These are phyloP conservation scores for Colletotrichum salicis DNA, from an alignment of 2,329 filamentous ascomycete species.

Conservation along the genomic window DNA sequence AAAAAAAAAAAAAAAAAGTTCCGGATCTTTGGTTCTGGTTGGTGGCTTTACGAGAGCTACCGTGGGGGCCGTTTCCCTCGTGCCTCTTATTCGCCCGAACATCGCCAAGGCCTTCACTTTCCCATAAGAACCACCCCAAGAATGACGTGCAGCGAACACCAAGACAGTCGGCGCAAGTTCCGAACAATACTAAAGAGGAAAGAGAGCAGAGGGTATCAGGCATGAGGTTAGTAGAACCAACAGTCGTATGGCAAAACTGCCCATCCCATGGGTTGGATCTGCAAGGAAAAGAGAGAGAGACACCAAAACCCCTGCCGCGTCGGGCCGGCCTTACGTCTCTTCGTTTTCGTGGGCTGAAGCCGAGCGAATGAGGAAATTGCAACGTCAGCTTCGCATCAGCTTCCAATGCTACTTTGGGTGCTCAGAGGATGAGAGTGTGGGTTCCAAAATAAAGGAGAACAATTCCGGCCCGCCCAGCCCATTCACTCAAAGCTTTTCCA, in stretches of 20 bases:
- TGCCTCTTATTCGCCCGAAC: not conserved
- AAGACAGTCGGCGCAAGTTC: not conserved
- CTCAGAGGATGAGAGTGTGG: not conserved
- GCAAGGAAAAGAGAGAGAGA: not conserved
- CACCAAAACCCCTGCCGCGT: not conserved
- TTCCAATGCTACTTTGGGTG: not conserved
- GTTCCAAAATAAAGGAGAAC: not conserved
- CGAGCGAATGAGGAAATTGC: not conserved
- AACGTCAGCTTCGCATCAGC: conserved; percentile 5
- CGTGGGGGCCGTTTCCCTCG: not conserved
- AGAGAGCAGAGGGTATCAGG: not conserved
- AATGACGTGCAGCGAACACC: not conserved
- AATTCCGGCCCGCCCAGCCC: not conserved
- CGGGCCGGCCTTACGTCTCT: not conserved
- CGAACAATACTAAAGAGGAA: not conserved
- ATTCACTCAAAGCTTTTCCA: not conserved
- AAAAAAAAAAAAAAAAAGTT: conserved; percentile 15
- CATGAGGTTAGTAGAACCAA: not conserved
- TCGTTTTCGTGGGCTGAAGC: conserved; percentile 23
- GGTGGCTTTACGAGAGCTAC: conserved; percentile 19
- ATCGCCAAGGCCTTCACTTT: not conserved
- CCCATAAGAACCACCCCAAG: not conserved
- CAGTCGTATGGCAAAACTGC: not conserved
- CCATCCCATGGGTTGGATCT: not conserved
- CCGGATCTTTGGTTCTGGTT: conserved; percentile 5